Base-by-base conservation (phyloP, 176 grass and related monocot species). In the Dactylis glomerata region DNA sequence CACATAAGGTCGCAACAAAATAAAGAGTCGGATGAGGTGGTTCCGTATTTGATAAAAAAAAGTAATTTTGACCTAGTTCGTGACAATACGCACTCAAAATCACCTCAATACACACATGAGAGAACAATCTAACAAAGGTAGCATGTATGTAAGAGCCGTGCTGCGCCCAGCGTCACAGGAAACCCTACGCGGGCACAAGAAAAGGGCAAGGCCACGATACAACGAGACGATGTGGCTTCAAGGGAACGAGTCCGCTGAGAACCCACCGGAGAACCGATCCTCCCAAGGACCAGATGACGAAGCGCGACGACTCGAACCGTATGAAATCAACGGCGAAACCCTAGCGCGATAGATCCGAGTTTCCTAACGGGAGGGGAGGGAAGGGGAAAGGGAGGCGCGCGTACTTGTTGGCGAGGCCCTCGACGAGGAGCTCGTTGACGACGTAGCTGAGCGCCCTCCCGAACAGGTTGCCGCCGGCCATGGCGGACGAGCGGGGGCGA, bases 371-470 rank as follows among this genome's bases (percentile, higher is more conserved):
- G 26, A 1, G 4, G 47, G 3, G 36, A 8, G 24, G 7, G n/a
- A 16, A 3, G 10, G 0, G 75, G 20, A 20, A 19, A 17, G 50
- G 4, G 10, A 26, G 51, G 49, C 22, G 8, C 13, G 20, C 27
- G 6, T 92, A 93, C 93, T 76, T 93, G 82, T 93, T 93, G 22
- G 93, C 93, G 38, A 91, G 93, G 52, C 93, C 88, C 68, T 93
- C 88, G 61, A 96, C 91, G 71, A 91, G 45, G 47, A 96, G 10
- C 84, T 96, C 76, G 80, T 93, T 91, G 58, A 96, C 80, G 42
- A 87, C 77, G 86, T 96, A 93, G 83, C 86, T 73, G 14, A 93
- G 62, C 17, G 78, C 81, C 84, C 93, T 90, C 45, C 83, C 83
- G 83, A 96, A 75, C 16, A 93, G 57, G 74, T 91, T 89, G 16